Percentiles rank a stretch among this genome's conserved stretches.
phyloP scores from a whole-genome alignment of 2,329 filamentous ascomycete species.

The Exophiala aquamarina region DNA sequence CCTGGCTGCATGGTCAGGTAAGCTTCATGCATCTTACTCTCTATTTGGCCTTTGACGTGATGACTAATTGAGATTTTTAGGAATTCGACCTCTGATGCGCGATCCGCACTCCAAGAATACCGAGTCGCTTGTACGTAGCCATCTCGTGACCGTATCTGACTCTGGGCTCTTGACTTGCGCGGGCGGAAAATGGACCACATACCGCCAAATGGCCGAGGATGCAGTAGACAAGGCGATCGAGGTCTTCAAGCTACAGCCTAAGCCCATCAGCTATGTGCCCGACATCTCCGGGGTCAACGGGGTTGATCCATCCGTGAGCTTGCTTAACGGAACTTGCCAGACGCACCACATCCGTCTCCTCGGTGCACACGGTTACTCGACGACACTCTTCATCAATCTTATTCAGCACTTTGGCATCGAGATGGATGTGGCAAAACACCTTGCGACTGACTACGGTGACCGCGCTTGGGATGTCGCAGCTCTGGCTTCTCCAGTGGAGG shows the following conservation, averaged over 20 bases:
- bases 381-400: slow-evolving; percentile 89
- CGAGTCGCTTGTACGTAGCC: slow-evolving; percentile 82
- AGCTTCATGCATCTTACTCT: slow-evolving; percentile 1
- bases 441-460: slow-evolving; percentile 85
- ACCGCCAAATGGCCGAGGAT: slow-evolving; percentile 90
- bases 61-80: slow-evolving; percentile 2
- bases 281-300: slow-evolving; percentile 28
- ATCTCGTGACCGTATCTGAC: slow-evolving; percentile 75
- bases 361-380: slow-evolving; percentile 83
- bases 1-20: slow-evolving; percentile 77
- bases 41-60: not conserved
- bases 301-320: slow-evolving; percentile 24
- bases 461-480: slow-evolving; percentile 87
- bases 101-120: slow-evolving; percentile 84
- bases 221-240: slow-evolving; percentile 66
- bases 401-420: slow-evolving; percentile 92
- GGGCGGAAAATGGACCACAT: slow-evolving; percentile 91
- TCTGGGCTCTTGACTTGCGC: slow-evolving; percentile 82
- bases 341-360: slow-evolving; percentile 79
- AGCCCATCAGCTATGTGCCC: slow-evolving; percentile 21
- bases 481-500: slow-evolving; percentile 72
- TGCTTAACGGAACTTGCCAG: slow-evolving; percentile 68
- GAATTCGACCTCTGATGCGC: slow-evolving; percentile 80
- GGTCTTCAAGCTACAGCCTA: slow-evolving; percentile 24
- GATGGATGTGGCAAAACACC: slow-evolving; percentile 85